phyloP scores from a whole-genome alignment of 345 rosid genomes.

The Camelina hispida region DNA sequence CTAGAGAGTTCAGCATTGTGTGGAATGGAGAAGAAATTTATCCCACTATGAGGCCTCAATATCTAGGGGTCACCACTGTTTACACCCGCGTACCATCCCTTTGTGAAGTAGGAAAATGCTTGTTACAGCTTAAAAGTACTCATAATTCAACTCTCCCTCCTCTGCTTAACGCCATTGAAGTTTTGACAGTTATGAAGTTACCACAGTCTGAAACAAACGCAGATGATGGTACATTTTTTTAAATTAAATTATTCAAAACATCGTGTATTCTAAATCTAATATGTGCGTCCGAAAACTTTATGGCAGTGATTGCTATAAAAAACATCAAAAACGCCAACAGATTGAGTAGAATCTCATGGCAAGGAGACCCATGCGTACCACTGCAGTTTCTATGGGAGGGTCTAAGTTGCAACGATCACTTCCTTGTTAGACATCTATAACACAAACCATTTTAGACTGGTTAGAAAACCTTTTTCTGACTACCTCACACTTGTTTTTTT shows the following conservation, averaged over 20 bases:
- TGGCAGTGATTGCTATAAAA: slow-evolving; percentile 51
- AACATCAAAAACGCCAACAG: slow-evolving; percentile 46
- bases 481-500: too few relatives aligned
- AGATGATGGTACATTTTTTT: too few relatives aligned
- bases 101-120: neutral
- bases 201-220: too few relatives aligned
- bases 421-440: too few relatives aligned
- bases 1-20: slow-evolving; percentile 32
- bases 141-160: slow-evolving; percentile 32
- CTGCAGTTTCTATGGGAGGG: slow-evolving; percentile 46
- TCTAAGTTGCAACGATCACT: slow-evolving; percentile 31
- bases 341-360: slow-evolving; percentile 51
- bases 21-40: slow-evolving; percentile 5
- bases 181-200: neutral
- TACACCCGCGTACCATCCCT: neutral
- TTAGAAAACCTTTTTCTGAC: too few relatives aligned
- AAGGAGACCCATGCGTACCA: slow-evolving; percentile 70
- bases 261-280: neutral
- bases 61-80: neutral
- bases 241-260: too few relatives aligned
- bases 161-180: slow-evolving; percentile 16
- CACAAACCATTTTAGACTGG: too few relatives aligned
- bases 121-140: neutral
- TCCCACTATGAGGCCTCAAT: neutral
- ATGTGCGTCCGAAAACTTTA: neutral